Base-by-base conservation (phyloP, 176 grass and related monocot genomes). In the Hordeum marinum region DNA sequence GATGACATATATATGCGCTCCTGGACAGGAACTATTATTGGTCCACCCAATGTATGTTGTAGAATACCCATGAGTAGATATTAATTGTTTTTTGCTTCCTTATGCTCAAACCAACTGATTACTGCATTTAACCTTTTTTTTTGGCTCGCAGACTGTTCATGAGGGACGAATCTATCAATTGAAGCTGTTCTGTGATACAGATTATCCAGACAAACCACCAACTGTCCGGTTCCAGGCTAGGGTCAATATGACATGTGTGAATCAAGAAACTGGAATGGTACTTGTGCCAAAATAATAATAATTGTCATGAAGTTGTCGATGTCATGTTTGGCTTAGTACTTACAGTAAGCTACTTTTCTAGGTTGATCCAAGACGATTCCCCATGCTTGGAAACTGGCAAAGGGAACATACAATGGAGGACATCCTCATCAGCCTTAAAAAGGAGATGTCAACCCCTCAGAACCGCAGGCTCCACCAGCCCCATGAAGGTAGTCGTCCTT, bases 361-460 rank as follows among this genome's bases (percentile, higher is more conserved):
- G 95, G 95, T 98, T 81, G 95, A 98, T 40, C 93, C 93, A 73
- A 80, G 55, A 35, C 76, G 88, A 48, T 93, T 98, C 80, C 92
- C 91, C 6, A 98, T 93, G 95, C 95, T 98, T 88, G 91, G 85
- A 50, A 92, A 88, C 40, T 98, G 95, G 95, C 71, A 88, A 67
- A 95, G 93, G 76, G 93, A 95, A 73, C 67, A 91, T 84, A 93
- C 95, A 71, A 98, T 98, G 93, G 93, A 98, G 80, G 93, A 98
- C 74, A 85, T 98, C 60, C 65, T 98, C 42, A 85, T 69, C 41
- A 82, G 76, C 76, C 87, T 98, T 77, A 98, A 98, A 75, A 98
- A 88, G 85, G 92, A 92, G 72, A 98, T 95, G 95, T 93, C 92
- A 20, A 35, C 95, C 81, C 87, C 93, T 72, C 95, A 98, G 64